A percentile compares a stretch with the other conserved stretches of the same genome.
Evolutionary conservation across 352 stramenopile genomes (phyloP).

Genomic region (Globisporangium apiculatum): DNA sequence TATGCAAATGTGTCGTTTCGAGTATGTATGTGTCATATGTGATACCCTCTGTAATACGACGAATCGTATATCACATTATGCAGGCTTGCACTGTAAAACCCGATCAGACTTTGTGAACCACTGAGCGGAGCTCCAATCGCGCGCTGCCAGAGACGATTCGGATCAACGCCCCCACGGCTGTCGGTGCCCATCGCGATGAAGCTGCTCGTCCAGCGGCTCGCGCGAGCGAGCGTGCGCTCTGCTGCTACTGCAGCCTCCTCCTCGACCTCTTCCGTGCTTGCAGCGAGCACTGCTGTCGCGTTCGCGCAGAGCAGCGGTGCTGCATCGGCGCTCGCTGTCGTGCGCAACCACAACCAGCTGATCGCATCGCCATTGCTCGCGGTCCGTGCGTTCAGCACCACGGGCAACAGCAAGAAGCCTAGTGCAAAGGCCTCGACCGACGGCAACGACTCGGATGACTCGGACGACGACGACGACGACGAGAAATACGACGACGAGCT

Average conservation of each 20-base stretch:
- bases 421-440: conserved; percentile 7
- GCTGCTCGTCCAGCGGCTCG: conserved; percentile 21
- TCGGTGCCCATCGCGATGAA: conserved; percentile 8
- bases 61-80: background rate
- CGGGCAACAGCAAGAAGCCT: conserved; percentile 11
- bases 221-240: conserved; percentile 13
- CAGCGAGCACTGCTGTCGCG: conserved; percentile 1
- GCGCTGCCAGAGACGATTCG: conserved; percentile 2
- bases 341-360: conserved; percentile 3
- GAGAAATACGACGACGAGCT: conserved; percentile 19
- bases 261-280: conserved; percentile 3
- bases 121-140: background rate
- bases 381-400: conserved; percentile 23
- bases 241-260: background rate
- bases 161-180: background rate
- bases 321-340: conserved; percentile 3
- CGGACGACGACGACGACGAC: conserved; percentile 28
- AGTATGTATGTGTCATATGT: background rate
- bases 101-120: conserved; percentile 10
- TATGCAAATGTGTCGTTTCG: background rate
- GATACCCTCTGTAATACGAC: background rate
- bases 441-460: conserved; percentile 11
- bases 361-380: conserved; percentile 9
- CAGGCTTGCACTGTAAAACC: background rate
- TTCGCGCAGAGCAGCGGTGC: conserved; percentile 8